phyloP scores from a whole-genome alignment of 805 yeast genomes.

The Cyberlindnera xylosilytica region DNA sequence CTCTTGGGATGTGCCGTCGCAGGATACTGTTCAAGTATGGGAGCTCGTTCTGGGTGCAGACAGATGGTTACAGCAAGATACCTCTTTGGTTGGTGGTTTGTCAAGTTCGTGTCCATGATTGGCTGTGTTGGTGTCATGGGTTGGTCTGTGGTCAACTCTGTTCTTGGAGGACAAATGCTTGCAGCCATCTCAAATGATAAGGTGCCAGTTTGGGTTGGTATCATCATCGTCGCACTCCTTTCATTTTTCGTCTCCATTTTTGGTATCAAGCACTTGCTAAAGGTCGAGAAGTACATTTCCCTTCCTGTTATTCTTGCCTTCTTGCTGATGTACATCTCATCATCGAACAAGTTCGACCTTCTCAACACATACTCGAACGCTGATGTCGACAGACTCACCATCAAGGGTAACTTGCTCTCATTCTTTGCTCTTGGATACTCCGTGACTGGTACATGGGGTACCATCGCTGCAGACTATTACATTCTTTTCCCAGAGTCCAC shows the following conservation, averaged over 20 bases:
- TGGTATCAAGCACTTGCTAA: slow-evolving; percentile 71
- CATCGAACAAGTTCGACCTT: slow-evolving; percentile 44
- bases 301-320: slow-evolving; percentile 69
- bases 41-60: slow-evolving; percentile 86
- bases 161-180: slow-evolving; percentile 83
- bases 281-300: slow-evolving; percentile 65
- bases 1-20: slow-evolving; percentile 72
- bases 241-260: slow-evolving; percentile 68
- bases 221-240: slow-evolving; percentile 61
- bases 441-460: slow-evolving; percentile 86
- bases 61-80: slow-evolving; percentile 83
- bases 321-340: slow-evolving; percentile 60
- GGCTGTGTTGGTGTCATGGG: slow-evolving; percentile 77
- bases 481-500: slow-evolving; percentile 74
- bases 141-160: slow-evolving; percentile 93
- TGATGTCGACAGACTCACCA: slow-evolving; percentile 34
- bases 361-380: slow-evolving; percentile 33
- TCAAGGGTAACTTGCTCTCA: slow-evolving; percentile 66
- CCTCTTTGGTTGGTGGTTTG: slow-evolving; percentile 83
- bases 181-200: slow-evolving; percentile 60
- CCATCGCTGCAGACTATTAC: slow-evolving; percentile 81
- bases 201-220: slow-evolving; percentile 72
- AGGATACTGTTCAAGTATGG: slow-evolving; percentile 82
- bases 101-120: slow-evolving; percentile 68
- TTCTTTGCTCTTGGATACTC: slow-evolving; percentile 74